A percentile compares a stretch with the other conserved stretches of the same genome.
Evolutionary conservation across 192 early-diverging fungal genomes (phyloP).

Genomic region (Pilaira anomala): DNA sequence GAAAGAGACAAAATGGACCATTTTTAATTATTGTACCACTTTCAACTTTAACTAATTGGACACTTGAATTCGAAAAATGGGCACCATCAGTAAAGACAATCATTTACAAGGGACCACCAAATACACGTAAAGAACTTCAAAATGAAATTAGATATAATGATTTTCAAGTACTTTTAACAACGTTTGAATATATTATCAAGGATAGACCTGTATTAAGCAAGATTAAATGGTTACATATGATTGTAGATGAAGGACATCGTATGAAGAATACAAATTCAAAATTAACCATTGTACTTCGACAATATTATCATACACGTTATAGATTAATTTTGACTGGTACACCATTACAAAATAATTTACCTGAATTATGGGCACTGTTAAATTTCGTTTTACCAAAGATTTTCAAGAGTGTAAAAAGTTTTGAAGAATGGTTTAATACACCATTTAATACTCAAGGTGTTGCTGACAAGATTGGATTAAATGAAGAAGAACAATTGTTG

Average conservation of each 20-base stretch:
- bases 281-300: slow-evolving; percentile 78
- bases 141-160: slow-evolving; percentile 68
- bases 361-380: slow-evolving; percentile 93
- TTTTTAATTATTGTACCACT: slow-evolving; percentile 95
- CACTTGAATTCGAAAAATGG: slow-evolving; percentile 97
- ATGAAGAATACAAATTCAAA: slow-evolving; percentile 96
- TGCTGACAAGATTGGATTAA: slow-evolving; percentile 88
- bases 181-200: slow-evolving; percentile 96
- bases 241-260: slow-evolving; percentile 99
- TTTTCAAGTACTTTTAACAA: slow-evolving; percentile 97
- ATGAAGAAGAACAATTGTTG: slow-evolving; percentile 97
- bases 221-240: slow-evolving; percentile 97
- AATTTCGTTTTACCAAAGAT: slow-evolving; percentile 97
- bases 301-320: slow-evolving; percentile 88
- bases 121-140: slow-evolving; percentile 68
- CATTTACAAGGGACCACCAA: slow-evolving; percentile 90
- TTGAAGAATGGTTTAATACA: slow-evolving; percentile 99
- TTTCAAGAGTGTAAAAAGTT: slow-evolving; percentile 94
- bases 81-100: slow-evolving; percentile 84
- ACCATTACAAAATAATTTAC: slow-evolving; percentile 96
- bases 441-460: slow-evolving; percentile 83
- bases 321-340: slow-evolving; percentile 97
- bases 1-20: slow-evolving; percentile 90
- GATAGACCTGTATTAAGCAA: slow-evolving; percentile 84
- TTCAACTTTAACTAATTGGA: slow-evolving; percentile 97